Base-by-base conservation (phyloP, 495 filamentous ascomycete species). In the Massariosphaeria phaeospora region DNA sequence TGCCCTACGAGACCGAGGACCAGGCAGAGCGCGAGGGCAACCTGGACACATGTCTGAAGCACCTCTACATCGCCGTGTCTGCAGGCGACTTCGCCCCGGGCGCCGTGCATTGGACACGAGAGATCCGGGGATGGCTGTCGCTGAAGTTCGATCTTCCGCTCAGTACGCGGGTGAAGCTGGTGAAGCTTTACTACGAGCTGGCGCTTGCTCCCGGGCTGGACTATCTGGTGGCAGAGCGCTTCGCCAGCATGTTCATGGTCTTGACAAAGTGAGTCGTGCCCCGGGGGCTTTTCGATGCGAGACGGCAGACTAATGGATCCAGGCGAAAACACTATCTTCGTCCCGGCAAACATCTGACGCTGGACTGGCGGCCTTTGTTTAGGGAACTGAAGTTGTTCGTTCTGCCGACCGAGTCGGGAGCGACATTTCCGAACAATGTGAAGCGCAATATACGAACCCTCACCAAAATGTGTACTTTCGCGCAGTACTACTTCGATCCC, bases 291-390 rank as follows among this genome's bases (percentile, higher is more conserved):
- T n/a, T 3, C n/a, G 18, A 12, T 29, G 11, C 13, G 20, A 9
- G 36, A 15, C 11, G 35, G 27, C 24, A 5, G 51, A 24, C 61
- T 57, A 52, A 67, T 75, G 58, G 46, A 47, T 52, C 26, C 64
- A 94, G 90, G 74, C 89, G 89, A 65, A 96, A 95, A 70, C 93
- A 99, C 70, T 96, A 96, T 66, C 79, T 99, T 30, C 85, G 84
- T 62, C 87, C 90, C 0, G 84, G 85, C 50, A 85, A 88, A 59
- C 94, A 99, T 62, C 73, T 99, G n/a, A 75, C 75, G 10, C 72
- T 99, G 44, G 90, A 96, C 67, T 99, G 93, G 93, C 82, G 80
- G 62, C 90, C 89, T 33, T 74, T 99, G 18, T 97, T 84, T 80
- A 86, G 88, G 55, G 91, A 97, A 66, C 68, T 97, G 38, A 97